Evolutionary conservation across 768 basidiomycete genomes (phyloP).

Genomic region (Trametes sanguinea): DNA sequence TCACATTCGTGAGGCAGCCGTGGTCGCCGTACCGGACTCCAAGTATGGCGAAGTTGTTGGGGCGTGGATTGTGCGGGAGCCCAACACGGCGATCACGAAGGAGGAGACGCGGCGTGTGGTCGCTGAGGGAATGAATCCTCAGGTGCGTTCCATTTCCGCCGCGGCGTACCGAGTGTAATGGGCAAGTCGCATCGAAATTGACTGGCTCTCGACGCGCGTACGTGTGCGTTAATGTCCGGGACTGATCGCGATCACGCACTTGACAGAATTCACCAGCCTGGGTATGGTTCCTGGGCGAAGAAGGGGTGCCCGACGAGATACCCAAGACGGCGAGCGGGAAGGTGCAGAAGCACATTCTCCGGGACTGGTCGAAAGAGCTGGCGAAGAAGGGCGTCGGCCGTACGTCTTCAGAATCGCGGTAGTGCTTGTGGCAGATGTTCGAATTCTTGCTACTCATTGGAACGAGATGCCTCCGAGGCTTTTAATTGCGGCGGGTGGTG

Average conservation of each 20-base stretch:
- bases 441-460: too few relatives aligned
- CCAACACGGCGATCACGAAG: conserved; percentile 30
- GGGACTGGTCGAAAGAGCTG: conserved; percentile 65
- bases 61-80: conserved; percentile 67
- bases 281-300: conserved; percentile 83
- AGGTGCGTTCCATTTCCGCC: conserved; percentile 46
- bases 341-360: conserved; percentile 78
- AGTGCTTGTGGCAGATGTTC: not conserved
- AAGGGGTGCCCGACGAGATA: conserved; percentile 54
- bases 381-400: conserved; percentile 48
- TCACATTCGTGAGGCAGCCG: conserved; percentile 70
- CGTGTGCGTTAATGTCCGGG: not conserved
- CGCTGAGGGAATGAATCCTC: conserved; percentile 68
- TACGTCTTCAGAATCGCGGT: conserved; percentile 10
- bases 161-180: not conserved
- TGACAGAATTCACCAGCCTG: conserved; percentile 73
- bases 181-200: not conserved
- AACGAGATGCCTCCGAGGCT: not conserved
- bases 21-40: conserved; percentile 66
- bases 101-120: conserved; percentile 60
- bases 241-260: conserved; percentile 1
- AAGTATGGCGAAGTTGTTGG: conserved; percentile 81
- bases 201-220: not conserved
- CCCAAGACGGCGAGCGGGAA: conserved; percentile 90
- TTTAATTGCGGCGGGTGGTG: not conserved